Base-by-base conservation (phyloP, 345 rosid species). In the Gossypium mustelinum region DNA sequence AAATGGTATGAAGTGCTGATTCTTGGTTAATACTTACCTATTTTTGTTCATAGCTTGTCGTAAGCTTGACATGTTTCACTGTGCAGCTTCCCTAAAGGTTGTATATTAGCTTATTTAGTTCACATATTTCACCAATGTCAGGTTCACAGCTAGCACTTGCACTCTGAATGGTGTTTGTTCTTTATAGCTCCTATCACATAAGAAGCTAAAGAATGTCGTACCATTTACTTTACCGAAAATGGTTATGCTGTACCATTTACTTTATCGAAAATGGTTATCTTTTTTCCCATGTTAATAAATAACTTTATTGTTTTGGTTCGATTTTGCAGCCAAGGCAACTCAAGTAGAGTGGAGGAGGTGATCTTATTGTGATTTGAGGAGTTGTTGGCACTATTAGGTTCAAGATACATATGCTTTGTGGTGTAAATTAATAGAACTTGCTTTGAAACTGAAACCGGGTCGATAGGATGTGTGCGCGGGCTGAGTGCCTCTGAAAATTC, bases 271-370 rank as follows among this genome's bases (percentile, higher is more conserved):
- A 59, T 59, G 64, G 34, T 59, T 59, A 24, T 17, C 9, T 0
- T 59, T 34, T 4, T 24, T 12, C 64, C 41, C 25, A 43, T 66
- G 70, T 20, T 44, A 66, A 43, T 64, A 20, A 41, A 66, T 44
- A 34, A 20, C 52, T 3, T 29, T 9, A 7, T 43, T 43, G 69
- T 18, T 44, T 1, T 70, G 67, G 54, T 79, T 74, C 54, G n/a
- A 64, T 73, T 79, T 82, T 85, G 83, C 93, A 92, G 97, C 75
- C 51, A 89, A 87, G 83, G 79, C 82, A 3, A 11, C 29, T 51
- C 88, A 79, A 20, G 87, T 63, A 63, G 94, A 86, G 77, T 86
- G 93, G 82, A 89, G 80, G 79, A 87, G 94, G 74, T 92, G 80
- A 86, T 65, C 4, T 68, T 14, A 10, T 57, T 48, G 55, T 2